phyloP scores from a whole-genome alignment of 1,139 yeast species.

The Scheffersomyces titani region DNA sequence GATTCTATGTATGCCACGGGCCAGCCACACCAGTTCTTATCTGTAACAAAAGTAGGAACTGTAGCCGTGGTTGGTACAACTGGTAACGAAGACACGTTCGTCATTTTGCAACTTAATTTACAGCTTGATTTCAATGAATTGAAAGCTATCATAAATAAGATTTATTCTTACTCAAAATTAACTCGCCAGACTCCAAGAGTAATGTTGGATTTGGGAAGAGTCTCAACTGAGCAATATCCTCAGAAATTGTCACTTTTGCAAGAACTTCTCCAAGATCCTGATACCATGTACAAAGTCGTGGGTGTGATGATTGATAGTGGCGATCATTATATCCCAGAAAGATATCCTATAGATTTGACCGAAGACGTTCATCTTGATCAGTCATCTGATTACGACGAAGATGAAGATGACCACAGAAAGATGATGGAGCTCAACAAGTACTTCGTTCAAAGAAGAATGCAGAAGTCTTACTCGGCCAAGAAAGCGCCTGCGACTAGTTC shows the following conservation, averaged over 20 bases:
- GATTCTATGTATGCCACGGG: slow-evolving; percentile 44
- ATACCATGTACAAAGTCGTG: slow-evolving; percentile 18
- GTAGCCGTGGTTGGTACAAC: slow-evolving; percentile 47
- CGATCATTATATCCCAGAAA: slow-evolving; percentile 28
- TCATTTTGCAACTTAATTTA: slow-evolving; percentile 29
- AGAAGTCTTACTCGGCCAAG: slow-evolving; percentile 1
- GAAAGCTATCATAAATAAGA: slow-evolving; percentile 14
- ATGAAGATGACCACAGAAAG: slow-evolving; percentile 11
- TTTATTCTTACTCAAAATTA: slow-evolving; percentile 20
- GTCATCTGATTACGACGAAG: slow-evolving; percentile 3
- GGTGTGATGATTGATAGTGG: slow-evolving; percentile 47
- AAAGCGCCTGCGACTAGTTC: not conserved
- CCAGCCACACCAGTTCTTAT: slow-evolving; percentile 44
- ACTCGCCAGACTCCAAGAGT: slow-evolving; percentile 20
- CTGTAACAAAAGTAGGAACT: slow-evolving; percentile 44
- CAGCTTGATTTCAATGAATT: slow-evolving; percentile 17
- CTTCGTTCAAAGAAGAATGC: slow-evolving; percentile 17
- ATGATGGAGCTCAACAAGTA: slow-evolving; percentile 16
- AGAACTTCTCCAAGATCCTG: slow-evolving; percentile 12
- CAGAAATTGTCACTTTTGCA: slow-evolving; percentile 15
- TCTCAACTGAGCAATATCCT: slow-evolving; percentile 19
- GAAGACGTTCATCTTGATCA: slow-evolving; percentile 2
- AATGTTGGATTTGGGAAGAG: slow-evolving; percentile 32
- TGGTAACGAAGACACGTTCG: slow-evolving; percentile 48
- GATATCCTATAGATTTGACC: slow-evolving; percentile 4